Conservation (phyloP, 2,329 filamentous ascomycete species). For the Cladobotryum mycophilum region DNA sequence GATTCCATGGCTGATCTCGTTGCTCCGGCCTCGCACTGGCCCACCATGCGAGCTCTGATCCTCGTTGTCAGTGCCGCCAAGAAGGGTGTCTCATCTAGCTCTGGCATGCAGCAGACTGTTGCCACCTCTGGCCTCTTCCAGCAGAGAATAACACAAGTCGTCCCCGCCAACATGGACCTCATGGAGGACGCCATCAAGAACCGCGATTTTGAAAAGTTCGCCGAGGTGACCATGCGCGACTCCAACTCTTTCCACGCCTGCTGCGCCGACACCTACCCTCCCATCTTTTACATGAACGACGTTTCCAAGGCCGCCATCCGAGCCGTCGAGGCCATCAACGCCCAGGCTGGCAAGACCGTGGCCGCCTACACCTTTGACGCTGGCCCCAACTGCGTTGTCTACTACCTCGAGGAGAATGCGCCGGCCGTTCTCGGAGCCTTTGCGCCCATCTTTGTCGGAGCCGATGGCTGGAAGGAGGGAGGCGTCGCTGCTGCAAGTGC, state of each 20-base stretch:
- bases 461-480: constrained; percentile 66
- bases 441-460: constrained; percentile 55
- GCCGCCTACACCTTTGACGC: constrained; percentile 97
- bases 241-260: constrained; percentile 96
- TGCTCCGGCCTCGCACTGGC: constrained; percentile 86
- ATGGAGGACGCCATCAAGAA: constrained; percentile 78
- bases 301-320: constrained; percentile 80
- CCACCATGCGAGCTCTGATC: constrained; percentile 85
- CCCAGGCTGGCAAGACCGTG: constrained; percentile 67
- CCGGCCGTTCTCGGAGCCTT: constrained; percentile 70
- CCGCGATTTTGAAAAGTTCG: constrained; percentile 81
- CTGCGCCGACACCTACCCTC: constrained; percentile 90
- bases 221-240: constrained; percentile 89
- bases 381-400: constrained; percentile 93
- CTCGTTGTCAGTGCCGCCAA: constrained; percentile 89
- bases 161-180: constrained; percentile 72
- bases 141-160: constrained; percentile 66
- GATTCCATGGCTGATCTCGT: constrained; percentile 88
- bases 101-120: constrained; percentile 96
- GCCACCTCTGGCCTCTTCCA: constrained; percentile 84
- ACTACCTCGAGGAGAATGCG: constrained; percentile 79
- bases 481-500: constrained; percentile 48
- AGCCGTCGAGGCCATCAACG: constrained; percentile 84
- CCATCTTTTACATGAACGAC: constrained; percentile 99
- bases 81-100: constrained; percentile 88